Conservation (phyloP, 352 stramenopile species). For the Pythium folliculosum region DNA sequence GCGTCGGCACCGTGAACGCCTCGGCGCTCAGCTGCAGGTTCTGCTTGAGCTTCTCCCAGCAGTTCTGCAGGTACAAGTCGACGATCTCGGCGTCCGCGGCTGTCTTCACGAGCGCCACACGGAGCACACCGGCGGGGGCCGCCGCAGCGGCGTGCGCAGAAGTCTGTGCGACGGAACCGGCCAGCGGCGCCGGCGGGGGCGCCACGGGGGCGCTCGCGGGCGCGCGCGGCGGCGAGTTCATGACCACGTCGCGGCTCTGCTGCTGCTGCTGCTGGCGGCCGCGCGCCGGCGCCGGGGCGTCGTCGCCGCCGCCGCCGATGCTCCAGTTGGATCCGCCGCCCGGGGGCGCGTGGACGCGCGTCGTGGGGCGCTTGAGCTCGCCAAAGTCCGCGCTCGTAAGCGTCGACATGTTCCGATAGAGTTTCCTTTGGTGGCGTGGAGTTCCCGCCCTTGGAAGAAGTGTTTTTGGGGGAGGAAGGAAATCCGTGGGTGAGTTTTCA, state of each 20-base stretch:
- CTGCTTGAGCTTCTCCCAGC: slow-evolving; percentile 42
- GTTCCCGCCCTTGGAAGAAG: slow-evolving; percentile 14
- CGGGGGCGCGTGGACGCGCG: slow-evolving; percentile 77
- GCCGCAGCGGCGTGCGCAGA: slow-evolving; percentile 12
- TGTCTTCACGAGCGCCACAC: slow-evolving; percentile 78
- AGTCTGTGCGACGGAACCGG: slow-evolving; percentile 2
- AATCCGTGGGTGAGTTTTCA: neutral
- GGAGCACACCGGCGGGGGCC: slow-evolving; percentile 26
- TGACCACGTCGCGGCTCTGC: slow-evolving; percentile 31
- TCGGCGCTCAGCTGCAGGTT: slow-evolving; percentile 42
- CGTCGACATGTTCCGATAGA: slow-evolving; percentile 61
- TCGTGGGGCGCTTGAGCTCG: slow-evolving; percentile 83
- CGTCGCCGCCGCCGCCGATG: slow-evolving; percentile 49
- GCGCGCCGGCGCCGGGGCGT: slow-evolving; percentile 25
- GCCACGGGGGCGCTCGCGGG: slow-evolving; percentile 25
- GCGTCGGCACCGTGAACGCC: slow-evolving; percentile 65
- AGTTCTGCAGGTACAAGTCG: slow-evolving; percentile 71
- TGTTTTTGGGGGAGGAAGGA: neutral
- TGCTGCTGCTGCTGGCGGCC: slow-evolving; percentile 29
- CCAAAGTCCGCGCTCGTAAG: slow-evolving; percentile 83
- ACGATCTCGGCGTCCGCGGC: slow-evolving; percentile 73
- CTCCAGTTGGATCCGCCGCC: slow-evolving; percentile 83
- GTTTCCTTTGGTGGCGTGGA: neutral
- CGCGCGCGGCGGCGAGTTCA: slow-evolving; percentile 41
- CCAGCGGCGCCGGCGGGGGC: slow-evolving; percentile 29